Percentiles rank a stretch among this genome's conserved stretches.
Evolutionary conservation across 2,329 filamentous ascomycete genomes (phyloP).

Genomic region (Colletotrichum higginsianum): DNA sequence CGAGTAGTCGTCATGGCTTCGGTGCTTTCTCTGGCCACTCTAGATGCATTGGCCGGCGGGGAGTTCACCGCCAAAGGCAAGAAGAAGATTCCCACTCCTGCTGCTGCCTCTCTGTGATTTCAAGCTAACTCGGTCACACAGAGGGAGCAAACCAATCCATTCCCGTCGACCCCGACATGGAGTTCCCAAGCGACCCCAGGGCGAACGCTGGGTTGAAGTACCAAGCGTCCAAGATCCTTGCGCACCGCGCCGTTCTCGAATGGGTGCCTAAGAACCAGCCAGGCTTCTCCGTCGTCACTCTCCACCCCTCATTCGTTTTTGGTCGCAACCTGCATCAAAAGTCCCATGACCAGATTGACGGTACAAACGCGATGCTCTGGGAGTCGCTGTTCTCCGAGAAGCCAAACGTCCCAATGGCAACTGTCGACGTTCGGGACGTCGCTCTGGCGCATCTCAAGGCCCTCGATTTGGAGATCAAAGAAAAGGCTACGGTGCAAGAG

Average conservation of each 20-base stretch:
- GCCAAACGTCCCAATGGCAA: not conserved
- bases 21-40: conserved; percentile 4
- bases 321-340: conserved; percentile 16
- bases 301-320: conserved; percentile 22
- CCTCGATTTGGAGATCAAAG: not conserved
- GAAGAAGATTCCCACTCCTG: too few species aligned
- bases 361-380: conserved; percentile 4
- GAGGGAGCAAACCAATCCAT: not conserved
- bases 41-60: not conserved
- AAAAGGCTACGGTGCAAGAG: not conserved
- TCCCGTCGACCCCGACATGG: conserved; percentile 18
- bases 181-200: not conserved
- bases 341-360: not conserved
- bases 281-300: conserved; percentile 9
- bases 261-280: conserved; percentile 16
- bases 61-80: not conserved
- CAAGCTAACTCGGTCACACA: not conserved
- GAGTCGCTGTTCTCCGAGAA: not conserved
- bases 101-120: not conserved
- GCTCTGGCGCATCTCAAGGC: conserved; percentile 9
- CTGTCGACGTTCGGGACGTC: conserved; percentile 29
- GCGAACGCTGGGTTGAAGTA: conserved; percentile 10
- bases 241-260: conserved; percentile 16
- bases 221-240: conserved; percentile 28
- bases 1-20: conserved; percentile 15